These are phyloP conservation scores for Malassezia globosa DNA, from an alignment of 1,284 basidiomycete genomes.

Conservation along the genomic window DNA sequence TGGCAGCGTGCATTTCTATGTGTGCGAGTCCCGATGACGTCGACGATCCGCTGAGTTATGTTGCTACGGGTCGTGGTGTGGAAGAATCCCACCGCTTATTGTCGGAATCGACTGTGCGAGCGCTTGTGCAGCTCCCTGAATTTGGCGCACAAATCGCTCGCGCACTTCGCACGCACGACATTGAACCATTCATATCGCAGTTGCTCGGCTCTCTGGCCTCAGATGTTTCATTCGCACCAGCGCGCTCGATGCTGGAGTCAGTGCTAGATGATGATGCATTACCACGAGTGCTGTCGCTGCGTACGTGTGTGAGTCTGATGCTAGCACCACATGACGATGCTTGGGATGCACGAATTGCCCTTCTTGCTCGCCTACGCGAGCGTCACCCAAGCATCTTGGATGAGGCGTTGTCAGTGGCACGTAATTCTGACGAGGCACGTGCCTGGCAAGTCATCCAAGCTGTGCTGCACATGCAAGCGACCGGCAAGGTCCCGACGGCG, in stretches of 20 bases:
- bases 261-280: conserved; percentile 19
- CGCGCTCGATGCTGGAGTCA: conserved; percentile 18
- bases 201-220: conserved; percentile 21
- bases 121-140: conserved; percentile 20
- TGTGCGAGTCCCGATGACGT: conserved; percentile 22
- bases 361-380: conserved; percentile 25
- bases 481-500: conserved; percentile 16
- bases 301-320: conserved; percentile 20
- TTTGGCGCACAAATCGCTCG: conserved; percentile 12
- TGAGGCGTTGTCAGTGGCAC: conserved; percentile 19
- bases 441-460: conserved; percentile 27
- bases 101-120: conserved; percentile 19
- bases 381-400: conserved; percentile 26
- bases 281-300: conserved; percentile 14
- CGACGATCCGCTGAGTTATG: conserved; percentile 15
- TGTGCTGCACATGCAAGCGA: conserved; percentile 25
- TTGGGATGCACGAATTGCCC: conserved; percentile 20
- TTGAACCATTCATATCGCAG: conserved; percentile 24
- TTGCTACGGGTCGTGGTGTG: too few species aligned
- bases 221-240: conserved; percentile 16
- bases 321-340: conserved; percentile 11
- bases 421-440: conserved; percentile 17
- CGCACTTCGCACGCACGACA: conserved; percentile 21
- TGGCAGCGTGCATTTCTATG: conserved; percentile 28
- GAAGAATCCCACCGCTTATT: conserved; percentile 17